These are phyloP conservation scores for Phanerodontia chrysosporium DNA, from an alignment of 768 basidiomycete species.

Conservation along the genomic window DNA sequence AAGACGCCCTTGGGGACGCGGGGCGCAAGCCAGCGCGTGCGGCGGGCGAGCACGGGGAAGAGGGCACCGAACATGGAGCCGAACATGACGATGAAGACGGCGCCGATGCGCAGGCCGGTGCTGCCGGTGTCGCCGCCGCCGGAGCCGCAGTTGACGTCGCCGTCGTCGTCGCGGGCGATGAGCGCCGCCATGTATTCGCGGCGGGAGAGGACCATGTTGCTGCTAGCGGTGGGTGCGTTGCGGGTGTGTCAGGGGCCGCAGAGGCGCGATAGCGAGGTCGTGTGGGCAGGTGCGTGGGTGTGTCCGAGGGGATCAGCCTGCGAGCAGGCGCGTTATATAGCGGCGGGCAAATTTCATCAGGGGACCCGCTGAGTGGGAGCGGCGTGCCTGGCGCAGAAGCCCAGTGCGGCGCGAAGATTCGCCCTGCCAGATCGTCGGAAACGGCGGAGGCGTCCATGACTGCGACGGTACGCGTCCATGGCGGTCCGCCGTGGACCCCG, in stretches of 20 bases:
- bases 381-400: neutral
- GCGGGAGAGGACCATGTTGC: slow-evolving; percentile 2
- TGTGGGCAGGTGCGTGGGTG: neutral
- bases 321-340: neutral
- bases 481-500: neutral
- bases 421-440: neutral
- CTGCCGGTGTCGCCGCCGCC: slow-evolving; percentile 49
- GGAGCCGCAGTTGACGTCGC: slow-evolving; percentile 37
- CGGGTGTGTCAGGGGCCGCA: neutral
- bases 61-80: slow-evolving; percentile 58
- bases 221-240: neutral
- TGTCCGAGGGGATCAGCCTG: neutral
- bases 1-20: slow-evolving; percentile 58
- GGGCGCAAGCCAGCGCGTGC: slow-evolving; percentile 40
- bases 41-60: slow-evolving; percentile 65
- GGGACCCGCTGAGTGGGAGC: neutral
- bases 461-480: neutral
- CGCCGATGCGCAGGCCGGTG: slow-evolving; percentile 57
- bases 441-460: neutral
- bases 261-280: neutral
- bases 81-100: slow-evolving; percentile 69
- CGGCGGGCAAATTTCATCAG: neutral
- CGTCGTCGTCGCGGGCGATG: neutral
- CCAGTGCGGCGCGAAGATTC: neutral
- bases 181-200: slow-evolving; percentile 1